Conservation (phyloP, 805 yeast genomes). For the Metschnikowia kunwiensis region DNA sequence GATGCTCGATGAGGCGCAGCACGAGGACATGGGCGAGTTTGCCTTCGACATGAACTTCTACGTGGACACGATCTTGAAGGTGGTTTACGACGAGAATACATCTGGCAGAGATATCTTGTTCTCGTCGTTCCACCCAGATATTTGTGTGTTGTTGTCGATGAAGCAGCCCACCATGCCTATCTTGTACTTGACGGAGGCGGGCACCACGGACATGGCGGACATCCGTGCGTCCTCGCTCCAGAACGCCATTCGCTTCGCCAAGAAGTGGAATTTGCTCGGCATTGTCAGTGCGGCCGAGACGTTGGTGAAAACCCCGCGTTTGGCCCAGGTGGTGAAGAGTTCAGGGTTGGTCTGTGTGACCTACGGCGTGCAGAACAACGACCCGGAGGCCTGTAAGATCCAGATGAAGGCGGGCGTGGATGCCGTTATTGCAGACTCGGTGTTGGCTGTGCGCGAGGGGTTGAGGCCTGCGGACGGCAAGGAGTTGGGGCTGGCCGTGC, state of each 20-base stretch:
- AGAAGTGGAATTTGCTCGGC: conserved; percentile 87
- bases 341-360: conserved; percentile 92
- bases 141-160: conserved; percentile 77
- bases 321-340: conserved; percentile 86
- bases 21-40: conserved; percentile 82
- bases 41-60: conserved; percentile 81
- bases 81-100: conserved; percentile 70
- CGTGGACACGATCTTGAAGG: conserved; percentile 80
- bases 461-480: conserved; percentile 37
- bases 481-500: no score
- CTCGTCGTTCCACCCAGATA: conserved; percentile 93
- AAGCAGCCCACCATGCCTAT: conserved; percentile 95
- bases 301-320: conserved; percentile 81
- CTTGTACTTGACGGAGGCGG: conserved; percentile 84
- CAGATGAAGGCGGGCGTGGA: conserved; percentile 95
- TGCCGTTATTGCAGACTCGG: conserved; percentile 97
- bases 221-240: conserved; percentile 83
- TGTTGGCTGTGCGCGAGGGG: conserved; percentile 86
- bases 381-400: conserved; percentile 74
- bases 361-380: conserved; percentile 81
- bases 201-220: conserved; percentile 84
- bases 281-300: conserved; percentile 88
- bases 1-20: conserved; percentile 88
- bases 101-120: conserved; percentile 82
- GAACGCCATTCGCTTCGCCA: conserved; percentile 86